A percentile compares a stretch with the other conserved stretches of the same genome.
phyloP scores from a whole-genome alignment of 345 rosid genomes.

The Eucalyptus decipiens region DNA sequence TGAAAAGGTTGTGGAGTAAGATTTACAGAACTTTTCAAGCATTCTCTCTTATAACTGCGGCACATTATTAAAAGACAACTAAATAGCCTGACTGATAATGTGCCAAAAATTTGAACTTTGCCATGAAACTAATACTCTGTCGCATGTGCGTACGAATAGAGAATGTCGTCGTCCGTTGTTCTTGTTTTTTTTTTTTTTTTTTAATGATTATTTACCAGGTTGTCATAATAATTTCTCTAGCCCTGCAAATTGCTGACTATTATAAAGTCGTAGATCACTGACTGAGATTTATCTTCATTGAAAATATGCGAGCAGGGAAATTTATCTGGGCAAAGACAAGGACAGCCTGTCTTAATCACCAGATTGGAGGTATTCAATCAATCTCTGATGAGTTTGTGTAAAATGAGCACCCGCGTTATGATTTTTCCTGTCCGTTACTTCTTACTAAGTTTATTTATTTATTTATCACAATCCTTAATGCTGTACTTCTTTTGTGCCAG shows the following conservation, averaged over 20 bases:
- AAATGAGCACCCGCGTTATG: not conserved
- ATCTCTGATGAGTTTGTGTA: not conserved
- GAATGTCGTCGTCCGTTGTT: not conserved
- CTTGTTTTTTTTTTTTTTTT: not conserved
- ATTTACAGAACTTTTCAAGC: not conserved
- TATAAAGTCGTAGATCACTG: not conserved
- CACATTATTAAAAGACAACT: not conserved
- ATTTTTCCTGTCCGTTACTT: not conserved
- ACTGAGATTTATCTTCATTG: not conserved
- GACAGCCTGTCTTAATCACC: slow-evolving; percentile 97
- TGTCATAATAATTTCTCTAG: not conserved
- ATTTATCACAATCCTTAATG: not conserved
- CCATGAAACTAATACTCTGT: not conserved
- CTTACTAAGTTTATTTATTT: not conserved
- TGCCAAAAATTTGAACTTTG: not conserved
- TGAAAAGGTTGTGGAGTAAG: not conserved
- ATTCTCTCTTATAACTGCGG: not conserved
- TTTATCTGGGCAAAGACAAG: slow-evolving; percentile 91
- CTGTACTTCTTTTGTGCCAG: slow-evolving; percentile 24
- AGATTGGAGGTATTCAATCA: slow-evolving; percentile 64
- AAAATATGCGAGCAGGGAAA: slow-evolving; percentile 51
- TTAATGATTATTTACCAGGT: not conserved
- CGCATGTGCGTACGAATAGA: not conserved
- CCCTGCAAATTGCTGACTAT: not conserved
- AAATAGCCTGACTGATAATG: not conserved